These are phyloP conservation scores for Podospora australis DNA, from an alignment of 495 filamentous ascomycete genomes.

Conservation along the genomic window DNA sequence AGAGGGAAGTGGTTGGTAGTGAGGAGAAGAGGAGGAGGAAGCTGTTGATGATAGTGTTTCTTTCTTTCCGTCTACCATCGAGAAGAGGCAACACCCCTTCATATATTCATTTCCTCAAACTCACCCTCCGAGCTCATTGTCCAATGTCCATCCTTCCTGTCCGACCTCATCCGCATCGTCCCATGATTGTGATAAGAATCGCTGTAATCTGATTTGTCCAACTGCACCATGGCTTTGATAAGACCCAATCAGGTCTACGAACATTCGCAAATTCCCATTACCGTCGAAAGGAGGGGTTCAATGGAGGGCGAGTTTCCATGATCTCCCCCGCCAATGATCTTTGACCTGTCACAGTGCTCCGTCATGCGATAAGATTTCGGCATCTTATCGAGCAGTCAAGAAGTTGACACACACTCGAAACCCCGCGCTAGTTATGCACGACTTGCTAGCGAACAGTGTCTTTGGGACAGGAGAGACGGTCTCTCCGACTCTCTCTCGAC, in stretches of 20 bases:
- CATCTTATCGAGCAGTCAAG: slow-evolving; percentile 1
- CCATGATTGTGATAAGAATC: slow-evolving; percentile 4
- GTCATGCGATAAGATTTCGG: background rate
- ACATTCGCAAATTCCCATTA: background rate
- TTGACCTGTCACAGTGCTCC: background rate
- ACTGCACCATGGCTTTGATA: background rate
- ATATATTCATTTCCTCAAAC: background rate
- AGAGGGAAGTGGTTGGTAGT: background rate
- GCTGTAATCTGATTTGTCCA: background rate
- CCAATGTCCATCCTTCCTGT: background rate
- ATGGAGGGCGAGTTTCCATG: too few species aligned
- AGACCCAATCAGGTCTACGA: background rate
- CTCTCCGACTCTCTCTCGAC: background rate
- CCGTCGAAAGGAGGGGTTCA: background rate
- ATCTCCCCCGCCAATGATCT: too few species aligned
- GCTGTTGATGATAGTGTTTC: background rate
- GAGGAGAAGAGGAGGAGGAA: background rate
- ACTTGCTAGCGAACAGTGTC: too few species aligned
- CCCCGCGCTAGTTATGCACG: background rate
- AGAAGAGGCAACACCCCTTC: background rate
- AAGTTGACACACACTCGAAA: background rate
- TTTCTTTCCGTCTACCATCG: background rate
- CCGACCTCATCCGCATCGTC: background rate
- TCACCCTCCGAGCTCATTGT: background rate
- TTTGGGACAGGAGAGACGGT: too few species aligned